Base-by-base conservation (phyloP, 2,329 filamentous ascomycete genomes). In the Epichloe baconii region DNA sequence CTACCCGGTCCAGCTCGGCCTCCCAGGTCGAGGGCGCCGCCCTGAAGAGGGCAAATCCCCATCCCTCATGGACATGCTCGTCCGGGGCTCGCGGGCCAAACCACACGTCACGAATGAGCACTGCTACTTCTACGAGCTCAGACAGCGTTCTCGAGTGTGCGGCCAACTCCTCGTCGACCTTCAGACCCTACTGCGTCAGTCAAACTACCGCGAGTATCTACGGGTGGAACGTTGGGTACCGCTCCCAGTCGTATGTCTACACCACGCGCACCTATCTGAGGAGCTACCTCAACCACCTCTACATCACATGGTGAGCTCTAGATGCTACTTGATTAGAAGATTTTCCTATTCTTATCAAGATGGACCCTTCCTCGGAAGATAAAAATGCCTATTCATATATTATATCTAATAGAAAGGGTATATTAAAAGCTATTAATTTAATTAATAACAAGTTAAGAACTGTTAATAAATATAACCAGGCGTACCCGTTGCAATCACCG, bases 141-240 rank as follows among this genome's bases (percentile, higher is more conserved):
- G 64, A 63, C 8, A 75, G 73, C 2, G 69, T 78, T 44, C 62
- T 66, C 0, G 67, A 68, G 5, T 82, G 78, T 56, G 68, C 73
- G 1, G 54, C 64, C 6, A 73, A 80, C 57, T 56, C 61, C 1
- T 68, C 66, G 5, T 68, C 73, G 34, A 56, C 71, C 0, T 64
- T 72, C 8, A 73, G 69, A 19, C 79, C 78, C 0, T 73, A 73
- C 53, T 82, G 78, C 55, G 75, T 77, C 1, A 69, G 68, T 1
- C 70, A 75, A 52, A 69, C 68, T 11, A 72, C 65, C 0, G 64
- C 61, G 1, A 74, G 74, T 40, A 61, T 66, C 2, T 71, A 71
- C 34, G 77, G 77, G 2, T 82, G 79, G 79, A 67, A 76, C 56
- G 76, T 81, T 47, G 79, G 79, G 19, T 79, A 80, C 54, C 67